Evolutionary conservation across 2,329 filamentous ascomycete species (phyloP), one percentile per base, ranked within the genome.

Genomic region (Colletotrichum spinosum): DNA sequence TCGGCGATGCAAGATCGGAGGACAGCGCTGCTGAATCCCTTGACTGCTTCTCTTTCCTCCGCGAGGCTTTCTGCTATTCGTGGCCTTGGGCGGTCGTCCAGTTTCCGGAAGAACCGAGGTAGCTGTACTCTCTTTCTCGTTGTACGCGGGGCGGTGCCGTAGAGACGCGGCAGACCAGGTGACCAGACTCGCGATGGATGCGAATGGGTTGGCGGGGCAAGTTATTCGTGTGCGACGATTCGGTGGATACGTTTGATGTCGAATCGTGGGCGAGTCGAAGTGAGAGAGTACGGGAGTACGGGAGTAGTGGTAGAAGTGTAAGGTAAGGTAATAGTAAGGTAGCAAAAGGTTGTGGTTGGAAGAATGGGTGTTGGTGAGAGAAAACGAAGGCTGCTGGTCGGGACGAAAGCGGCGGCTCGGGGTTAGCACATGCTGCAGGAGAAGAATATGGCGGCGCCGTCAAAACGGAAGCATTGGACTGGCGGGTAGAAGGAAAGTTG

Each of bases 1-100:
- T 17, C 17, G 60, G 50, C 34, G 45, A 67, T 68, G 65, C 67
- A 53, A 57, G 69, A 69, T 68, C 63, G 69, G 67, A 76, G 81
- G 81, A 84, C 82, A 84, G 82, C 82, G 71, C 82, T 82, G 83
- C 82, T 84, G 82, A 79, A 84, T 84, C 82, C 82, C 77, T 70
- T 69, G 58, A 67, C 66, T 67, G 62, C 7, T 60, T 53, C 37
- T 17, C 55, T 25, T 56, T 54, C 49, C 53, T 68, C 48, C 65
- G 56, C 60, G 61, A 48, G 52, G 15, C 35, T 35, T 44, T 46
- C 38, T 63, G 39, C 44, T 39, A 38, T 60, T 38, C 34, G 53
- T 25, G 25, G 25, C 25, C 25, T 25, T 57, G 50, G 38, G 44
- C 51, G 17, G 63, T 35, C 46, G 45, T 55, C 49, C 53, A 48